Conservation (phyloP, 805 yeast species). For the Myxozyma vanderwaltii region DNA sequence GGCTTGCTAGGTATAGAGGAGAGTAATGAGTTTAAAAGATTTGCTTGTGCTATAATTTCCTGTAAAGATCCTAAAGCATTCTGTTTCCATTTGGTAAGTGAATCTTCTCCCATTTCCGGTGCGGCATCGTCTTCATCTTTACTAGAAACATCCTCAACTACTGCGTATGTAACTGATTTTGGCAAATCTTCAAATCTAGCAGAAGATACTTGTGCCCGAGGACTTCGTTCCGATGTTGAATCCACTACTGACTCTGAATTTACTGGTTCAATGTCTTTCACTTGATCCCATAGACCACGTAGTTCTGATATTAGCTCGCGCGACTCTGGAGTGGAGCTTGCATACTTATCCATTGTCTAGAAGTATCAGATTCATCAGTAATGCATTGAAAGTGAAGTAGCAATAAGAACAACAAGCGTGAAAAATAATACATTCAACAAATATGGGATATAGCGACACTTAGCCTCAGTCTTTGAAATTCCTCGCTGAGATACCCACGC, state of each 20-base stretch:
- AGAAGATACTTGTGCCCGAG: background rate
- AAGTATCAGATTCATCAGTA: background rate
- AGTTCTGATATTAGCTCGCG: constrained; percentile 65
- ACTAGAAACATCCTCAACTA: background rate
- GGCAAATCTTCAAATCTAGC: background rate
- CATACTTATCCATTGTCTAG: constrained; percentile 67
- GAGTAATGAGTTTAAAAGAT: background rate
- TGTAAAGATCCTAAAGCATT: constrained; percentile 16
- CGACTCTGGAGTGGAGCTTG: constrained; percentile 67
- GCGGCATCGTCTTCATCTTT: background rate
- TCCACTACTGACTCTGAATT: constrained; percentile 12
- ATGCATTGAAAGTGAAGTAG: too few relatives aligned
- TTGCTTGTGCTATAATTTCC: background rate
- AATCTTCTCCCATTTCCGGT: constrained; percentile 9
- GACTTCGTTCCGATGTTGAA: constrained; percentile 7
- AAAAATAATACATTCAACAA: constrained; percentile 52
- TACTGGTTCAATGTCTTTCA: constrained; percentile 48
- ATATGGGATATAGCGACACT: constrained; percentile 65
- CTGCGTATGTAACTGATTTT: background rate
- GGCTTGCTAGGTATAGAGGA: background rate
- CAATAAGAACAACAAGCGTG: too few relatives aligned
- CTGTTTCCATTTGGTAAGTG: constrained; percentile 6
- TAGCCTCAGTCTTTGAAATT: constrained; percentile 67
- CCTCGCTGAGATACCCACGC: constrained; percentile 84
- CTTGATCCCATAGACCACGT: constrained; percentile 74